Evolutionary conservation across 73 alveolate species (phyloP).

Genomic region (Paramecium biaurelia): DNA sequence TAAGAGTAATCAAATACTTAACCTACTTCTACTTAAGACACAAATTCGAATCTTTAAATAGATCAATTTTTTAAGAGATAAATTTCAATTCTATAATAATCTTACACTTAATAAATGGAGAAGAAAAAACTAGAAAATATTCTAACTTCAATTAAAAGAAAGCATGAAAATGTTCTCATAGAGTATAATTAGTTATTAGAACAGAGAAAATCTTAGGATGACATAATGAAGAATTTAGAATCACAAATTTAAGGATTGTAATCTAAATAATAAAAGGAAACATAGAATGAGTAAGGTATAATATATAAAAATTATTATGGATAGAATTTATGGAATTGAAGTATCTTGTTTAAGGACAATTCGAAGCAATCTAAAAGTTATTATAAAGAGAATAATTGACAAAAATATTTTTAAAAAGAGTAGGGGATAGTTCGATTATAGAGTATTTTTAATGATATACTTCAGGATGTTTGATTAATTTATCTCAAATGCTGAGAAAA

Average conservation of each 20-base stretch:
- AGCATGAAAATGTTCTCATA: not conserved
- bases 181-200: not conserved
- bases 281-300: not conserved
- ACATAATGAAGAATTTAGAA: not conserved
- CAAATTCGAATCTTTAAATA: not conserved
- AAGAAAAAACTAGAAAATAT: not conserved
- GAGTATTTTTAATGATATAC: not conserved
- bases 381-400: slow-evolving; percentile 33
- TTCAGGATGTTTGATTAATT: slow-evolving; percentile 44
- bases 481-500: not conserved
- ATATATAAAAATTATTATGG: not conserved
- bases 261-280: not conserved
- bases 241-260: not conserved
- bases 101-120: not conserved
- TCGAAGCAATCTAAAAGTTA: slow-evolving; percentile 40
- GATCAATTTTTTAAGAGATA: slow-evolving; percentile 30
- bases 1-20: not conserved
- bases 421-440: slow-evolving; percentile 28
- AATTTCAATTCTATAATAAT: not conserved
- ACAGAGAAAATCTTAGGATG: not conserved
- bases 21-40: slow-evolving; percentile 15
- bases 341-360: not conserved
- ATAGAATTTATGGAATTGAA: slow-evolving; percentile 8
- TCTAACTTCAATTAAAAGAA: not conserved
- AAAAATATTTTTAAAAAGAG: slow-evolving; percentile 23